Base-by-base conservation (phyloP, 306 rosid species). In the Pachyrhizus erosus region DNA sequence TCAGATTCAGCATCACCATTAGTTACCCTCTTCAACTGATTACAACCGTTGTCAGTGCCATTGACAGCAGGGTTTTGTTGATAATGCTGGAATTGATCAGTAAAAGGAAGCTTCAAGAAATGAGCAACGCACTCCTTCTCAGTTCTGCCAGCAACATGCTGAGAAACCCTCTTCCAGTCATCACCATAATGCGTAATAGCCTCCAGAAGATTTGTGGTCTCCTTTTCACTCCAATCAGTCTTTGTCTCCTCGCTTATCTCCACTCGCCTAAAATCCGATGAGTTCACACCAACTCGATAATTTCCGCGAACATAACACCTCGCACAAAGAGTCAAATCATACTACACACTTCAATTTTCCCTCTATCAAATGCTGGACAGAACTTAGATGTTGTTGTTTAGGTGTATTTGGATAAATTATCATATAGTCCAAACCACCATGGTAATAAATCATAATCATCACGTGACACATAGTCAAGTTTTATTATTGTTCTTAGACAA, bases 261-360 rank as follows among this genome's bases (percentile, higher is more conserved):
- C 81, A 93, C 97, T 75, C 99, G 88, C 88, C 90, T 88, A 75
- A 96, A 96, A 84, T 93, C 98, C 12, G 97, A 85, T 60, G 97
- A 92, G 79, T 70, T 91, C 76, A 91, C 90, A 74, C 99, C 98
- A 55, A 91, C 88, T 79, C 90, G 86, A 85, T 93, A 93, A 85
- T 92, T 96, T 23, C 98, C 97, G 2, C 98, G 98, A 68, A 96
- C 98, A 83, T 89, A 96, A 85, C 99, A 96, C 82, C 97, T 89
- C 65, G 99, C 99, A 86, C 99, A 96, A 7, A 96, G 91, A 57
- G 97, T 96, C 92, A 88, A 86, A 74, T 89, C 89, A 84, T 92
- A 83, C 99, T 96, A 29, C 80, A 49, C 33, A 26, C n/a, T 49
- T 70, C 60, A 80, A 40, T 13, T 42, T 40, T 37, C 13, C 2